These are phyloP conservation scores for Talaromyces sp. DNA, from an alignment of 2,329 filamentous ascomycete genomes.

Conservation along the genomic window DNA sequence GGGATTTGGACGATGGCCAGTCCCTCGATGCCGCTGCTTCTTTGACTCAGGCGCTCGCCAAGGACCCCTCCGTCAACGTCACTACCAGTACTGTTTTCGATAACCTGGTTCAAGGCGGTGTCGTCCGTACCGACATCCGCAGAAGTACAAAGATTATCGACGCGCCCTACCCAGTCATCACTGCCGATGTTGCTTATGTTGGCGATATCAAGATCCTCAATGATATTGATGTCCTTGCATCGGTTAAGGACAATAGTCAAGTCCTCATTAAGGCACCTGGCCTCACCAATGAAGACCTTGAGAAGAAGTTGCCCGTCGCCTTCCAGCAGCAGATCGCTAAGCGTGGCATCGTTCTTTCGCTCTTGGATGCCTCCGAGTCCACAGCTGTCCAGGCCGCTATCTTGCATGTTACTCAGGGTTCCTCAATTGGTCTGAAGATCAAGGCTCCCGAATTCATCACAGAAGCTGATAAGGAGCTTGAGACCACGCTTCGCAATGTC, in stretches of 20 bases:
- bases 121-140: slow-evolving; percentile 79
- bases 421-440: slow-evolving; percentile 65
- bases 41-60: slow-evolving; percentile 59
- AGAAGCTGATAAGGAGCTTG: slow-evolving; percentile 58
- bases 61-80: slow-evolving; percentile 60
- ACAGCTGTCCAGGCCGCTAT: slow-evolving; percentile 78
- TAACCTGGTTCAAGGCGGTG: slow-evolving; percentile 68
- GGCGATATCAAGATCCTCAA: slow-evolving; percentile 76
- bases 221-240: slow-evolving; percentile 69
- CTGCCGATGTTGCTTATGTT: slow-evolving; percentile 75
- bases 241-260: slow-evolving; percentile 66
- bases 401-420: slow-evolving; percentile 69
- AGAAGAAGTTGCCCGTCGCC: slow-evolving; percentile 72
- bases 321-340: slow-evolving; percentile 70
- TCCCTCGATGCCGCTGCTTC: slow-evolving; percentile 63
- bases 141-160: slow-evolving; percentile 79
- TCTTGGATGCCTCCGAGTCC: slow-evolving; percentile 70
- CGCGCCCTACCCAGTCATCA: slow-evolving; percentile 74
- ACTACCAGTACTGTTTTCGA: slow-evolving; percentile 59
- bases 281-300: slow-evolving; percentile 81
- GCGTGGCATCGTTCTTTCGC: slow-evolving; percentile 67
- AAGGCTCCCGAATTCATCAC: slow-evolving; percentile 61
- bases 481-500: slow-evolving; percentile 66
- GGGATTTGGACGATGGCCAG: slow-evolving; percentile 76
- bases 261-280: slow-evolving; percentile 73